Evolutionary conservation across 2,329 filamentous ascomycete genomes (phyloP), one percentile per base, ranked within the genome.

Genomic region (Cladosporium colombiae): DNA sequence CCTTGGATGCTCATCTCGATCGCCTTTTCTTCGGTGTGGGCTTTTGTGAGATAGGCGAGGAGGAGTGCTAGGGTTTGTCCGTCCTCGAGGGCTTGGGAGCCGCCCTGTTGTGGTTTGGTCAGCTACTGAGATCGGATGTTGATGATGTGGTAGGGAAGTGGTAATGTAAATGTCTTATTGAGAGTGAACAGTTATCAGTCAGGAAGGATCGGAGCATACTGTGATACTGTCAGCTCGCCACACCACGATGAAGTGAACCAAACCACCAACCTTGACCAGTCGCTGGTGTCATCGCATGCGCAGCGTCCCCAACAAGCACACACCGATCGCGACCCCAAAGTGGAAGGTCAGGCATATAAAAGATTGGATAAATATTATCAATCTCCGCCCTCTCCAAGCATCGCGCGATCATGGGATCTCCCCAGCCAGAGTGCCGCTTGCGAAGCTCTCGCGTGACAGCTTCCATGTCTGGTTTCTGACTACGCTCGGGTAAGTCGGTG

Each of bases 271-370:
- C 61, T 29, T 63, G 61, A 31, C 61, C 61, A 29, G 23, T 53
- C 16, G 61, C 52, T 1, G 80, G 80, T 1, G 81, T 71, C 71
- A 74, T 78, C 2, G 77, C 74, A 69, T 80, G 78, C 6, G 76
- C 77, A 2, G 77, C 77, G 64, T 80, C 78, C 0, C 78, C 78
- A 16, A 79, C 74, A 23, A 78, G 61, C 14, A 74, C 71, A 10
- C 75, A 66, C 44, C 67, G 66, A 25, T 68, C 69, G 23, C 74
- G 73, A 10, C 60, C 74, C 78, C 77, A 80, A 16, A 75, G 76
- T 1, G 81, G 81, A 2, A 85, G 75, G 10, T 76, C 72, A 0
- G 81, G 81, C 1, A 79, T 78, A 0, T 81, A 81, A 76, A 79
- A 84, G 0, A 78, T 81, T 4, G 82, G 37, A 23, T 61, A 61